Evolutionary conservation across 2,329 filamentous ascomycete genomes (phyloP), one percentile per base, ranked within the genome.

Genomic region (Cyphellophora attinorum): DNA sequence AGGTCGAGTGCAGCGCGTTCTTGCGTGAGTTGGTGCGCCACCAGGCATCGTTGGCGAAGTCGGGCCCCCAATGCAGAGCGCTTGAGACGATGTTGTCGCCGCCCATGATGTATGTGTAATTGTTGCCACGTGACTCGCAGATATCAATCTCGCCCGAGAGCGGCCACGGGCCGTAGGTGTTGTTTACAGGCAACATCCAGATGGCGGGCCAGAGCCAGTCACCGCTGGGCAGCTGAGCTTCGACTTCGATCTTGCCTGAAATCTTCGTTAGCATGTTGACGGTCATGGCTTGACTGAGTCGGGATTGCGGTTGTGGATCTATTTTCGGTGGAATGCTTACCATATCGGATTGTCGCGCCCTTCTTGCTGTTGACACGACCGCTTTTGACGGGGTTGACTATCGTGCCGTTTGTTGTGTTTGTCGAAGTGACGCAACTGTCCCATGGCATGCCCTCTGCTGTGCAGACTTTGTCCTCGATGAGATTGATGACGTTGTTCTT

Each of bases 181-280:
- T 68, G 29, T 79, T 66, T 30, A 74, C 75, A 1, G 85, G 85
- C 65, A 91, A 67, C 81, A 93, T 84, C 81, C 82, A 88, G 51
- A 93, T 89, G 12, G 83, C 83, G 2, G 85, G 85, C 85, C 85
- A 91, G 8, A 93, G 69, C 84, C 85, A 91, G 61, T 91, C 83
- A 35, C 85, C 85, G 30, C 65, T 57, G 4, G 85, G 83, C 17
- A 91, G 62, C 58, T 79, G 79, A 16, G 85, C 85, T 2, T 71
- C 76, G 4, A 93, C 84, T 55, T 91, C 82, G 34, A 93, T 70
- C 27, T 61, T 55, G 1, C 31, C 62, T 57, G 3, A n/a, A n/a
- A n/a, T n/a, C n/a, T n/a, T n/a, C n/a, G n/a, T n/a, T n/a, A n/a
- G n/a, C 21, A 25, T 25, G 21, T 25, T 25, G 21, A n/a, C n/a